Percentiles rank a stretch among this genome's conserved stretches.
Evolutionary conservation across 2,329 filamentous ascomycete species (phyloP).

Genomic region (Pyrenochaeta sp.): DNA sequence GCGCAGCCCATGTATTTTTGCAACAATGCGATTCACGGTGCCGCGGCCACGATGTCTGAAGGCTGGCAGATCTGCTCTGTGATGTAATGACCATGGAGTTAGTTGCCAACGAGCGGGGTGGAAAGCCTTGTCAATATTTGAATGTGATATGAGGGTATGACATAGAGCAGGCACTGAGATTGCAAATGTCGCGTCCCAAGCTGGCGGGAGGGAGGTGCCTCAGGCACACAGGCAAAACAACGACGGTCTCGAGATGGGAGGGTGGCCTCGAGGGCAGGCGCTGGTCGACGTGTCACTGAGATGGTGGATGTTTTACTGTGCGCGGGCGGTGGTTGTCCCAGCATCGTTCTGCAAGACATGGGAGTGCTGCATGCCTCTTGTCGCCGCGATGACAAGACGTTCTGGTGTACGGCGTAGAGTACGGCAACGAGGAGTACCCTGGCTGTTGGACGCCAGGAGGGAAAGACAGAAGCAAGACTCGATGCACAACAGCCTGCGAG

Average conservation of each 20-base stretch:
- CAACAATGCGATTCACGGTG: too few species aligned
- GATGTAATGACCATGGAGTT: too few species aligned
- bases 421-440: not conserved
- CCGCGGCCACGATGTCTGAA: too few species aligned
- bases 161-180: conserved; percentile 1
- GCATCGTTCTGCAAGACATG: too few species aligned
- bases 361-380: not conserved
- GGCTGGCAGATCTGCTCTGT: too few species aligned
- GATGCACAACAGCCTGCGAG: conserved; percentile 11
- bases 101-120: too few species aligned
- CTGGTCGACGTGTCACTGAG: conserved; percentile 9
- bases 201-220: conserved; percentile 14
- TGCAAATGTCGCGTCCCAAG: conserved; percentile 9
- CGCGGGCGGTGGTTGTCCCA: too few species aligned
- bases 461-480: not conserved
- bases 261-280: conserved; percentile 8
- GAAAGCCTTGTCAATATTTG: conserved; percentile 1
- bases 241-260: conserved; percentile 38
- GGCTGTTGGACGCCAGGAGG: conserved; percentile 4
- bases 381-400: not conserved
- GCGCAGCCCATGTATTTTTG: too few species aligned
- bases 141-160: conserved; percentile 1
- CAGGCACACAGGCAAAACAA: conserved; percentile 38
- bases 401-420: not conserved
- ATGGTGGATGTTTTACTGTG: too few species aligned